Base-by-base conservation (phyloP, 148 eudicot genomes). In the Diospyros lotus region DNA sequence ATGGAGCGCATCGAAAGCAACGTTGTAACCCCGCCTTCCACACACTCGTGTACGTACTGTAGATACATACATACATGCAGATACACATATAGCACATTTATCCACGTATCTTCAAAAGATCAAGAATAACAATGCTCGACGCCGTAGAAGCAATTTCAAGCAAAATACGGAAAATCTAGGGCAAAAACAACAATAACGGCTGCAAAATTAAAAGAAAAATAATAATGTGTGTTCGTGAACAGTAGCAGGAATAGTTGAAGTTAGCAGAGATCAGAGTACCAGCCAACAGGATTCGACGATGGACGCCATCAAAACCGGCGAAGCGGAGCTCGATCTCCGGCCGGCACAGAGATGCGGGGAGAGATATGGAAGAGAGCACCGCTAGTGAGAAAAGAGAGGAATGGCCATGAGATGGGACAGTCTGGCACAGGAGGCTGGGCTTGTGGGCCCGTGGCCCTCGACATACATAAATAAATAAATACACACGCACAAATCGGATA, bases 201-300 rank as follows among this genome's bases (percentile, higher is more conserved):
- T 18, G 14, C 5, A 28, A 28, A 28, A 28, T 28, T 28, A 28
- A 28, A 28, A 28, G 28, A 28, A 28, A 28, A 28, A 28, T 28
- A 28, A 28, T 28, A 28, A 28, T 28, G 28, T 28, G 28, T 28
- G 28, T 28, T 28, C 28, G 28, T 28, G 28, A 28, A 28, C 18
- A 45, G 15, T 38, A 11, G 52, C 52, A 48, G 8, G 9, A 38
- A 52, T 15, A 52, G 18, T 46, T 28, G 4, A 6, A 15, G 45
- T 18, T 28, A 5, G 18, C 59, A 42, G 71, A 64, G 66, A 58
- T 40, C 0, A 51, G 13, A 39, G 43, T 75, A 88, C 95, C 95
- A 79, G 84, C 95, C 95, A 90, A n/a, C 78, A 80, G 55, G 92
- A 85, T 79, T 90, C 90, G 66, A 85, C 9, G 50, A 88, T 61